These are phyloP conservation scores for Ceratocystis destructans DNA, from an alignment of 2,329 filamentous ascomycete genomes.

Conservation along the genomic window DNA sequence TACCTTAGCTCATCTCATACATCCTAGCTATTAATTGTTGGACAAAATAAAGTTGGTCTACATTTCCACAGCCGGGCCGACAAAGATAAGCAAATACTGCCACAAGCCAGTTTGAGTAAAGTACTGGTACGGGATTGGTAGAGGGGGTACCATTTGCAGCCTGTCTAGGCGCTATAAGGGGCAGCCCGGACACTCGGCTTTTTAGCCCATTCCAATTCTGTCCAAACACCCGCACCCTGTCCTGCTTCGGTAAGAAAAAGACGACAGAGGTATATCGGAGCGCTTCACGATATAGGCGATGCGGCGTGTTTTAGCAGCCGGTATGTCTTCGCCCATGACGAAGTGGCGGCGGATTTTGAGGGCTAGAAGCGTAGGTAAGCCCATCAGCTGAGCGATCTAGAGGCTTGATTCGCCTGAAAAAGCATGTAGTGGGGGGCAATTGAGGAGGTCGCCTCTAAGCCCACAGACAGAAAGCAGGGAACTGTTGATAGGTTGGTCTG, in stretches of 20 bases:
- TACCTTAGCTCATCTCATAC: neutral
- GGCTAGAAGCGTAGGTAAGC: neutral
- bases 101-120: slow-evolving; percentile 1
- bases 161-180: neutral
- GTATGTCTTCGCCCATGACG: neutral
- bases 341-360: neutral
- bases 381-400: slow-evolving; percentile 1
- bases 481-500: neutral
- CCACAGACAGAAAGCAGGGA: neutral
- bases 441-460: neutral
- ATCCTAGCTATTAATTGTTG: neutral
- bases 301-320: slow-evolving; percentile 3
- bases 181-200: neutral
- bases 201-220: neutral
- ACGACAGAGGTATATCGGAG: neutral
- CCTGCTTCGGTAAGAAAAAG: neutral
- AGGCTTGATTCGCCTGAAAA: neutral
- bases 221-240: neutral
- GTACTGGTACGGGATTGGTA: neutral
- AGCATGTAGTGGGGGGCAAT: too few species aligned
- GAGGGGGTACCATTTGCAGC: neutral
- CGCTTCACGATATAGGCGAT: neutral
- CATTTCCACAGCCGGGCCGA: neutral
- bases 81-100: neutral
- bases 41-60: neutral